A percentile compares a stretch with the other conserved stretches of the same genome.
Conservation (phyloP, 805 yeast species). For the Candida corydali region DNA sequence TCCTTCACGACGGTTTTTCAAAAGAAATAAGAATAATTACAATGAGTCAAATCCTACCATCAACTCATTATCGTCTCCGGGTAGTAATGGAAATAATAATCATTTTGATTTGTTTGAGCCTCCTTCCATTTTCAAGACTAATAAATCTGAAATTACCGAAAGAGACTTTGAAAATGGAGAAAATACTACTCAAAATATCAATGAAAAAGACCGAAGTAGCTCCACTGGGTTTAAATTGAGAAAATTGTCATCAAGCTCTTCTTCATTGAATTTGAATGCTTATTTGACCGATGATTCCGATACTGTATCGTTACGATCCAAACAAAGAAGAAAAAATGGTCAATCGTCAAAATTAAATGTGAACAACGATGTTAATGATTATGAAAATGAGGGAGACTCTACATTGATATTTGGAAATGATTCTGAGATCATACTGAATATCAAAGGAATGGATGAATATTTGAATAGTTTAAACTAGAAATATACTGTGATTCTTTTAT, state of each 20-base stretch:
- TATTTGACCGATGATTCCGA: constrained; percentile 34
- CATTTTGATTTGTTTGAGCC: constrained; percentile 31
- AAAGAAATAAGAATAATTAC: constrained; percentile 15
- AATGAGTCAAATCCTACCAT: constrained; percentile 22
- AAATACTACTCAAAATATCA: background rate
- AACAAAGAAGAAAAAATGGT: background rate
- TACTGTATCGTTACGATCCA: background rate
- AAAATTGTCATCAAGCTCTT: constrained; percentile 36
- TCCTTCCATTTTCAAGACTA: constrained; percentile 25
- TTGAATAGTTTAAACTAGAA: constrained; percentile 11
- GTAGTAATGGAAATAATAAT: constrained; percentile 5
- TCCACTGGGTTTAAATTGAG: constrained; percentile 18
- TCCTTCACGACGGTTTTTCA: constrained; percentile 35
- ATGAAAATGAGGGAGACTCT: constrained; percentile 9
- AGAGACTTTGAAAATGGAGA: background rate
- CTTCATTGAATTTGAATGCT: constrained; percentile 39
- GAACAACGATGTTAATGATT: too few species aligned
- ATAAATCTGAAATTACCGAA: background rate
- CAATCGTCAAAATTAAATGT: too few species aligned
- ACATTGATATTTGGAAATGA: constrained; percentile 12
- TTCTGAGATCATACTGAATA: constrained; percentile 7
- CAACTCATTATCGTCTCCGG: constrained; percentile 23
- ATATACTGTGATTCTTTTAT: too few species aligned
- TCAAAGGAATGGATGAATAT: constrained; percentile 13
- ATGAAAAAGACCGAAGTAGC: constrained; percentile 1